Evolutionary conservation across 495 filamentous ascomycete species (phyloP), one percentile per base, ranked within the genome.

Genomic region (Chaetomium cochliodes): DNA sequence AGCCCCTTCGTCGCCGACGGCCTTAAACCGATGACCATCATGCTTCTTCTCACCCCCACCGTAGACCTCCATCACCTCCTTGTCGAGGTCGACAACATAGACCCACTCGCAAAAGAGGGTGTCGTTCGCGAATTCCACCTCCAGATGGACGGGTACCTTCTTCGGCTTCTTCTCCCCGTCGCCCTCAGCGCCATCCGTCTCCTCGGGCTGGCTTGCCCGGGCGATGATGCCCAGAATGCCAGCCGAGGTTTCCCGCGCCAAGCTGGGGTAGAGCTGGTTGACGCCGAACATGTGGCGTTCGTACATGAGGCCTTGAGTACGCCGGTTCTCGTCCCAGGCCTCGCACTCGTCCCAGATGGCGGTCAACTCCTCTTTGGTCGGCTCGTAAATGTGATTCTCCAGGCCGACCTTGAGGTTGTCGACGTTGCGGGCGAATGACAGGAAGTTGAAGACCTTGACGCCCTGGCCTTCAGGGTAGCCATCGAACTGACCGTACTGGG

Each of bases 401-500:
- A 67, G 57, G 22, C 66, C 66, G 50, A 16, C 41, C 62, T 64
- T 67, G 57, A 67, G 61, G 42, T 58, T 44, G 3, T 64, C 66
- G 33, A 67, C 53, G 52, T 67, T 67, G 39, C 44, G 50, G 20
- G 61, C 61, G 41, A 64, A 39, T 4, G 66, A 61, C 16, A 67
- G 50, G 25, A 67, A 67, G 11, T 37, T 37, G 49, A 57, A n/a
- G 26, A 67, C 8, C 23, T 51, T 61, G 39, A 47, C 50, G 56
- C 66, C 66, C 50, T 61, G 57, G 11, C 56, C 61, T 30, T 67
- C 66, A 1, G 66, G 61, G 46, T 64, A 64, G 41, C 66, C 66
- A 47, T 67, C 50, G 11, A 50, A 67, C 42, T 61, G 66, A 28
- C 62, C 57, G 60, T 67, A 67, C 51, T 67, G 66, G 30, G 66